Base-by-base conservation (phyloP, 352 stramenopile genomes). In the Aphanomyces cochlioides region DNA sequence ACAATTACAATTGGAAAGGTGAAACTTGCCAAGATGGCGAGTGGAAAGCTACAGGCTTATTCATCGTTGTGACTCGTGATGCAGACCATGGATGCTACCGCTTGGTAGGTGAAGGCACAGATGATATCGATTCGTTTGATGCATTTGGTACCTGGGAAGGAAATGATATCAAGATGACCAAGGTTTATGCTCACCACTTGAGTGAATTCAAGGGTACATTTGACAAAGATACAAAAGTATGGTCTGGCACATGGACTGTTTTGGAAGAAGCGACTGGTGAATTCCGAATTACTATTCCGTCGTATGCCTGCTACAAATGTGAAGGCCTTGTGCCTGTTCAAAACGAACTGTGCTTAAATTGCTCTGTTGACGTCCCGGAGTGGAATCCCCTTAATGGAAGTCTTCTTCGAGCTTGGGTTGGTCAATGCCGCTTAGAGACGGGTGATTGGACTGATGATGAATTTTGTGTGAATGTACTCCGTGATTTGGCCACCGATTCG, bases 91-190 rank as follows among this genome's bases (percentile, higher is more conserved):
- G 28, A 28, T 28, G 28, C 28, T 70, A 54, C 21, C 43, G 19
- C 17, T 54, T 70, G 53, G 38, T 70, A 0, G 64, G 64, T 39
- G 38, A 39, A 45, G 64, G 64, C 48, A 70, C n/a, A 10, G 64
- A 70, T 15, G 47, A 63, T 6, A 28, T 28, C 28, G 28, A 28
- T 28, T 28, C 28, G 28, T 39, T 47, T 70, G 47, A 37, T n/a
- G 43, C 47, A 15, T 59, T 61, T 40, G 54, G 54, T 10, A 61
- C 17, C 28, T 61, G 54, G 54, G 19, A 37, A 39, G 54, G 19
- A 28, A 39, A 64, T 21, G 38, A 21, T 39, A 64, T 70, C 38
- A 12, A 61, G 36, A 7, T 61, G 6, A 61, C 54, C 13, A 61
- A 61, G 21, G 36, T 61, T 13, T 37, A 61, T 40, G n/a, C 54